phyloP scores from a whole-genome alignment of 306 rosid species.

The Albizia julibrissin region DNA sequence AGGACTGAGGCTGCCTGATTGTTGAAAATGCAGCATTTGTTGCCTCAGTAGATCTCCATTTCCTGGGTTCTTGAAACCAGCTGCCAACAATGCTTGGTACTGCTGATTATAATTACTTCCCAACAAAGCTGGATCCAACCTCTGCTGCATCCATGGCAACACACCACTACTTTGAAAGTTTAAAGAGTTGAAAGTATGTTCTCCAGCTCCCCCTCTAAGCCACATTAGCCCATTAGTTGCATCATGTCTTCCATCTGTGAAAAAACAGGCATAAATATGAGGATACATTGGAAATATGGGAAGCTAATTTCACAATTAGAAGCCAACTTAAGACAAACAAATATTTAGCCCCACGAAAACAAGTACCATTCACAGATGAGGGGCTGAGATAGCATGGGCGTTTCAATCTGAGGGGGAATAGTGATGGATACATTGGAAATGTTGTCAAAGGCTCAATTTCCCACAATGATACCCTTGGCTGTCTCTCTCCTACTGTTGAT shows the following conservation, averaged over 20 bases:
- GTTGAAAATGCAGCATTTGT: constrained; percentile 77
- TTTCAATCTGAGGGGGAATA: constrained; percentile 82
- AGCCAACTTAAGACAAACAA: neutral
- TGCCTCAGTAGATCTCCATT: constrained; percentile 70
- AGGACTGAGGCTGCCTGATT: constrained; percentile 54
- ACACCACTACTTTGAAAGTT: constrained; percentile 70
- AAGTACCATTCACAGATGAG: constrained; percentile 67
- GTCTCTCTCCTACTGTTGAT: constrained; percentile 87
- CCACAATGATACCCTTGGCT: constrained; percentile 86
- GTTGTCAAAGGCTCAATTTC: constrained; percentile 93
- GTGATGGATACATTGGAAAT: constrained; percentile 88
- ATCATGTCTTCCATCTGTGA: constrained; percentile 77
- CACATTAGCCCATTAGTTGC: constrained; percentile 75
- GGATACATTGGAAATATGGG: neutral
- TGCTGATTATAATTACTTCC: constrained; percentile 73
- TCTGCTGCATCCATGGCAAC: constrained; percentile 87
- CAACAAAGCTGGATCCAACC: constrained; percentile 62
- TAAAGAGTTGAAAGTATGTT: constrained; percentile 61
- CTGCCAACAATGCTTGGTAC: constrained; percentile 76
- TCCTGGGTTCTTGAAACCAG: constrained; percentile 69
- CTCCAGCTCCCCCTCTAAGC: constrained; percentile 73
- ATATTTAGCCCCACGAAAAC: neutral
- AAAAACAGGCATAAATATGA: constrained; percentile 30
- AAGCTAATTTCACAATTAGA: neutral
- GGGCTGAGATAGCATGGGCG: constrained; percentile 92